Percentiles rank a stretch among this genome's conserved stretches.
phyloP scores from a whole-genome alignment of 2,329 filamentous ascomycete species.

The Zarea fungicola region DNA sequence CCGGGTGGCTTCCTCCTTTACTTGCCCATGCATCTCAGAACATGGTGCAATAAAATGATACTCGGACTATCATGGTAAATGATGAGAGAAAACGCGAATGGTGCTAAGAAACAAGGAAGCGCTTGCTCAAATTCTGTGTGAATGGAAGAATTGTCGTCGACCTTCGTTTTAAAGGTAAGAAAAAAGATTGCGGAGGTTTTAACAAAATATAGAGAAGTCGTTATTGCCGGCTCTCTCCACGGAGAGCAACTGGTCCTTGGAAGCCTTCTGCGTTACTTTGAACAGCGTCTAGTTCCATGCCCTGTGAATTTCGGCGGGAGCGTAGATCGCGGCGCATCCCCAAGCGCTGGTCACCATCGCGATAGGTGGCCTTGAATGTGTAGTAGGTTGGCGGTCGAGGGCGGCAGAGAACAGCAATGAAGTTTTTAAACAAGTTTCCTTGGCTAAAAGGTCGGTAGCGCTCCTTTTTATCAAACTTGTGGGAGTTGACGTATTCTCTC shows the following conservation, averaged over 20 bases:
- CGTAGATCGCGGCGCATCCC: slow-evolving; percentile 41
- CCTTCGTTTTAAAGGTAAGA: neutral
- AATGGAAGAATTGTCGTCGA: slow-evolving; percentile 1
- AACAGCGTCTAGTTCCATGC: slow-evolving; percentile 70
- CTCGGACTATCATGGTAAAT: neutral
- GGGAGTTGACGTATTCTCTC: slow-evolving; percentile 89
- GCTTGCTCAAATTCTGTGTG: slow-evolving; percentile 10
- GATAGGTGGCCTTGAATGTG: slow-evolving; percentile 72
- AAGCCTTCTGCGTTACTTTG: slow-evolving; percentile 41
- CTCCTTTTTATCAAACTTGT: slow-evolving; percentile 91
- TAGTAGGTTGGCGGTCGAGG: slow-evolving; percentile 86
- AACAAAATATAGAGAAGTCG: slow-evolving; percentile 1
- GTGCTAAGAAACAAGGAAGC: slow-evolving; percentile 7
- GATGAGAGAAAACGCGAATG: neutral
- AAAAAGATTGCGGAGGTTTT: neutral
- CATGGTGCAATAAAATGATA: slow-evolving; percentile 9
- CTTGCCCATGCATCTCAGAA: slow-evolving; percentile 10
- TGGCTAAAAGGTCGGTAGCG: slow-evolving; percentile 88
- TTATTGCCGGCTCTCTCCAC: slow-evolving; percentile 27
- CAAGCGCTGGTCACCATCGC: slow-evolving; percentile 80
- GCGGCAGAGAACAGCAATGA: slow-evolving; percentile 72
- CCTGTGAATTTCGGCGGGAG: slow-evolving; percentile 46
- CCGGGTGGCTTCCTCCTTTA: too few relatives aligned
- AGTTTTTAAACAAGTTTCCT: slow-evolving; percentile 69
- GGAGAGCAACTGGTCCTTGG: slow-evolving; percentile 48